These are phyloP conservation scores for Sporothrix sp. DNA, from an alignment of 2,329 filamentous ascomycete species.

Conservation along the genomic window DNA sequence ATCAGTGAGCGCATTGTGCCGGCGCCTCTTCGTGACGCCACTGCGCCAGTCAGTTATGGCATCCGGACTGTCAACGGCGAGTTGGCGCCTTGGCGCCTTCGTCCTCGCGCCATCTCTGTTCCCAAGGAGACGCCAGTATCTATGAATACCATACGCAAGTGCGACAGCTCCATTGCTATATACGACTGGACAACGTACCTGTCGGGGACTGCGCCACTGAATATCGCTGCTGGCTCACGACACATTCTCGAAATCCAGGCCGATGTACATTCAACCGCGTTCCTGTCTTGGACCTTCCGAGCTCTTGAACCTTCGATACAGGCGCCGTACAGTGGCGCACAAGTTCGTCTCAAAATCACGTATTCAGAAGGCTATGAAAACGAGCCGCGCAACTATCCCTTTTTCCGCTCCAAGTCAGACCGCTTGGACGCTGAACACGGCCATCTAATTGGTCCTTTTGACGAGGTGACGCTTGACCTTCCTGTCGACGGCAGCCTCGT, in stretches of 20 bases:
- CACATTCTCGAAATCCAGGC: constrained; percentile 22
- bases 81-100: constrained; percentile 30
- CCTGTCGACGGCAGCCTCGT: not conserved
- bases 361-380: constrained; percentile 28
- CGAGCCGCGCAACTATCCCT: constrained; percentile 28
- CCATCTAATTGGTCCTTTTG: constrained; percentile 26
- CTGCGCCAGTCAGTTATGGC: constrained; percentile 21
- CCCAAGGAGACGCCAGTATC: constrained; percentile 21
- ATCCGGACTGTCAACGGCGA: constrained; percentile 30
- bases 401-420: constrained; percentile 29
- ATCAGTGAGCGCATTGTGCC: constrained; percentile 20
- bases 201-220: constrained; percentile 7
- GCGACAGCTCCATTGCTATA: constrained; percentile 11
- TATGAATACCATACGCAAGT: constrained; percentile 20
- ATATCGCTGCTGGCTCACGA: constrained; percentile 13
- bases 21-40: not conserved
- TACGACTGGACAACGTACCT: constrained; percentile 17
- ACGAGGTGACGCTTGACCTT: constrained; percentile 25
- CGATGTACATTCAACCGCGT: constrained; percentile 23
- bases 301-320: not conserved
- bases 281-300: constrained; percentile 18
- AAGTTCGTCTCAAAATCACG: constrained; percentile 18
- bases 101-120: constrained; percentile 29
- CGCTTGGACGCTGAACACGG: constrained; percentile 24
- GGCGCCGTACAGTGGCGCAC: not conserved